Evolutionary conservation across 352 stramenopile species (phyloP).

Genomic region (Pythium diclinum): DNA sequence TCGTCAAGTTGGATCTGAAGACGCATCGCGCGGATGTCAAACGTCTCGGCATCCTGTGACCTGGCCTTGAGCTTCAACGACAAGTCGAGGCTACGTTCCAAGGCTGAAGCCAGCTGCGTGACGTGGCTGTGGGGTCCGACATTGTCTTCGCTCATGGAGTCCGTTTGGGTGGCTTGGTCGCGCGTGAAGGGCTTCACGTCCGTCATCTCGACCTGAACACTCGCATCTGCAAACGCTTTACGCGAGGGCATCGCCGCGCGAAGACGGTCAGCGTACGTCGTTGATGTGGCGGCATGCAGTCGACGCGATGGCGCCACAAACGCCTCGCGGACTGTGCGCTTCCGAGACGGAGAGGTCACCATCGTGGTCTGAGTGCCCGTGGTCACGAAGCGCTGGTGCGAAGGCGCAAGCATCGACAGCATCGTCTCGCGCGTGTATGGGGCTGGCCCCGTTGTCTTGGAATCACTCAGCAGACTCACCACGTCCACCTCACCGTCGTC

Average conservation of each 20-base stretch:
- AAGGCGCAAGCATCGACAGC: slow-evolving; percentile 37
- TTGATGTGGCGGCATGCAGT: background rate
- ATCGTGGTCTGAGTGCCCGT: background rate
- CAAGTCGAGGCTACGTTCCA: slow-evolving; percentile 38
- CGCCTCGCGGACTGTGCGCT: slow-evolving; percentile 17
- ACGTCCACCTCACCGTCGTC: slow-evolving; percentile 4
- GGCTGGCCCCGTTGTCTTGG: background rate
- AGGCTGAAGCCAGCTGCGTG: slow-evolving; percentile 27
- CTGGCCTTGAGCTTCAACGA: slow-evolving; percentile 41
- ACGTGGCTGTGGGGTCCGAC: background rate
- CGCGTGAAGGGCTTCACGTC: slow-evolving; percentile 18
- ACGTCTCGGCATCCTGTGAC: slow-evolving; percentile 40
- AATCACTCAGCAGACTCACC: slow-evolving; percentile 7
- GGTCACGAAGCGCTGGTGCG: slow-evolving; percentile 26
- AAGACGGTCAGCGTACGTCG: slow-evolving; percentile 16
- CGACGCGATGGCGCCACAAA: slow-evolving; percentile 15
- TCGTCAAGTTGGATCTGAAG: slow-evolving; percentile 26
- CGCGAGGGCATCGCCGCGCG: slow-evolving; percentile 17
- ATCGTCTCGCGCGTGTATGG: slow-evolving; percentile 23
- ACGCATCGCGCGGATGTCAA: slow-evolving; percentile 26
- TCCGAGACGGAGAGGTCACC: background rate
- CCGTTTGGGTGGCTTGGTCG: slow-evolving; percentile 10
- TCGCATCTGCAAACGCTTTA: background rate
- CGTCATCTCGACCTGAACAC: background rate
- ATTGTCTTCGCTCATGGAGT: background rate